phyloP scores from a whole-genome alignment of 1,284 basidiomycete species.

The Fomes fomentarius region DNA sequence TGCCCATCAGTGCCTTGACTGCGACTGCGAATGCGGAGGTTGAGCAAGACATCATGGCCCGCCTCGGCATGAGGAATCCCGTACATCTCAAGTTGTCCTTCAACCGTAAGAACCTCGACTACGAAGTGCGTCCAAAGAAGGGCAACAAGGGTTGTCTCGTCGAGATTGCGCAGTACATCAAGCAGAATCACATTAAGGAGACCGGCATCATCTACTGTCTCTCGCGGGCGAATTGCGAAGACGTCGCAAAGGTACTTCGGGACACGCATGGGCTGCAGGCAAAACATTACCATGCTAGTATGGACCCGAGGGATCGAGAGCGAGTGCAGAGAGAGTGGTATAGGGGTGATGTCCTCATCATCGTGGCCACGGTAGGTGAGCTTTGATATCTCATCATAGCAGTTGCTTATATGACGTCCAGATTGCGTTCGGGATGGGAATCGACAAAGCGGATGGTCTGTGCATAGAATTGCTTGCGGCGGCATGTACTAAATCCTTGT shows the following conservation, averaged over 20 bases:
- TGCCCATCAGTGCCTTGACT: constrained; percentile 96
- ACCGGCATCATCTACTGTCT: constrained; percentile 91
- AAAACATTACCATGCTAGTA: constrained; percentile 86
- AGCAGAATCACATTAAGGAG: constrained; percentile 55
- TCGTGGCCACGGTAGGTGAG: constrained; percentile 82
- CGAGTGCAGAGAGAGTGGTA: constrained; percentile 79
- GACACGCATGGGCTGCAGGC: constrained; percentile 64
- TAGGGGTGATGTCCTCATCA: constrained; percentile 72
- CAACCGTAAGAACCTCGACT: constrained; percentile 90
- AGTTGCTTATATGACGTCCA: background rate
- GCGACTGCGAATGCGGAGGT: constrained; percentile 88
- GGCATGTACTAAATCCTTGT: background rate
- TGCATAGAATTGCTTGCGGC: background rate
- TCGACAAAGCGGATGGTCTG: constrained; percentile 85
- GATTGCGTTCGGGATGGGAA: constrained; percentile 96
- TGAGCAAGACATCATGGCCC: constrained; percentile 77
- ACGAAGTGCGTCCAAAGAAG: constrained; percentile 73
- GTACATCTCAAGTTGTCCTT: constrained; percentile 81
- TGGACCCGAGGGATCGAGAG: constrained; percentile 69
- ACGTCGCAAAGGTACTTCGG: constrained; percentile 70
- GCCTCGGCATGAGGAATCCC: constrained; percentile 67
- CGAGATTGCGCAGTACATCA: constrained; percentile 80
- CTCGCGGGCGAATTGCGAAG: constrained; percentile 77
- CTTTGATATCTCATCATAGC: background rate
- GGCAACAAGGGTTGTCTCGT: constrained; percentile 43